Evolutionary conservation across 2,329 filamentous ascomycete genomes (phyloP).

Genomic region (Lachnellula subtilissima): DNA sequence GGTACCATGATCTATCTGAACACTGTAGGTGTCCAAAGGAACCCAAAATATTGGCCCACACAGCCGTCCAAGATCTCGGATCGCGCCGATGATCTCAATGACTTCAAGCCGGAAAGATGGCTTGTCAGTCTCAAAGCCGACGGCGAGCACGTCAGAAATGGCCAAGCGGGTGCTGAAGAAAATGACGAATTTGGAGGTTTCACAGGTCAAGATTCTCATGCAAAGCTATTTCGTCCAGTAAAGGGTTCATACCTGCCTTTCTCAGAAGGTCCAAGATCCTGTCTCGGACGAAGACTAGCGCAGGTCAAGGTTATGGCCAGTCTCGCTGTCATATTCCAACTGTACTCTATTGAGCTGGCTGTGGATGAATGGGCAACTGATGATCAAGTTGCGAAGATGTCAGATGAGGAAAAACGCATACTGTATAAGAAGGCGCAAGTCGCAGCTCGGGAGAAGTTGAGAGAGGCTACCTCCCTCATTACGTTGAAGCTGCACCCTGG

Average conservation of each 20-base stretch:
- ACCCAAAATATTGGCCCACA: constrained; percentile 66
- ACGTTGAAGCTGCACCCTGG: constrained; percentile 65
- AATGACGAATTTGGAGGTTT: constrained; percentile 55
- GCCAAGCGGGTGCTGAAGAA: constrained; percentile 30
- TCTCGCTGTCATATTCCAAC: constrained; percentile 50
- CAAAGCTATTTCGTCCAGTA: constrained; percentile 55
- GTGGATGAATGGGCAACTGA: constrained; percentile 23
- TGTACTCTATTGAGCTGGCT: constrained; percentile 19
- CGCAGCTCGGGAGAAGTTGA: constrained; percentile 48
- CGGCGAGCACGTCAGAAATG: constrained; percentile 18
- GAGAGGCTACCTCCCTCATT: constrained; percentile 55
- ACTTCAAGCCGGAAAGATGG: constrained; percentile 72
- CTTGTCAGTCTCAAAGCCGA: constrained; percentile 38
- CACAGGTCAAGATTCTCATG: constrained; percentile 55
- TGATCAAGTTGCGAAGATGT: constrained; percentile 37
- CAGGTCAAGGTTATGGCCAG: constrained; percentile 54
- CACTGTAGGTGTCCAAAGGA: constrained; percentile 55
- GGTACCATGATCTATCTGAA: constrained; percentile 52
- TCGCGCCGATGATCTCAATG: constrained; percentile 52
- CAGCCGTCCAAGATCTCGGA: constrained; percentile 37
- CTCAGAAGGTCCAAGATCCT: constrained; percentile 53
- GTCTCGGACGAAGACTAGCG: constrained; percentile 53
- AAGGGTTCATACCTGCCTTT: constrained; percentile 56
- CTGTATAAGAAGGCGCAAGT: constrained; percentile 59
- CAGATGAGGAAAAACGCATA: constrained; percentile 38